Evolutionary conservation across 2,329 filamentous ascomycete species (phyloP), one percentile per base, ranked within the genome.

Genomic region (Aspergillus carbonarius): DNA sequence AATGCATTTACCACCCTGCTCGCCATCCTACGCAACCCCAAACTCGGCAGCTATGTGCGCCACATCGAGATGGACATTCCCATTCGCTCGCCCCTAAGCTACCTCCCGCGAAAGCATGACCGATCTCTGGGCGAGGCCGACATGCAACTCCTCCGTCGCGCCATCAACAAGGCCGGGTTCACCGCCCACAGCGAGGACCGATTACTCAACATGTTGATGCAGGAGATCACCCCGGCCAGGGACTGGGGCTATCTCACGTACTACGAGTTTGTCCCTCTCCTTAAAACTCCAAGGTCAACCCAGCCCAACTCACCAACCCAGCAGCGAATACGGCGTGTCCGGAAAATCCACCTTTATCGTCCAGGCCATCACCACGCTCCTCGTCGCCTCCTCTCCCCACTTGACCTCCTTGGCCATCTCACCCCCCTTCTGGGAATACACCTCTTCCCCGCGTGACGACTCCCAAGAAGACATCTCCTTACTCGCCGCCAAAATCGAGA

Each of bases 271-370:
- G 39, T 15, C n/a, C 5, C 34, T 20, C 39, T n/a, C 10, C 3
- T 15, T 13, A 2, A 0, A 7, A 4, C 4, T 5, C 17, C 4
- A 13, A 2, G 15, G n/a, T n/a, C n/a, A n/a, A n/a, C n/a, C n/a
- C n/a, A n/a, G n/a, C n/a, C 1, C 10, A 15, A 2, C 18, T 42
- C 3, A 42, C 18, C 10, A 10, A 42, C 3, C 10, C 39, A 42
- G 39, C 18, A 23, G 17, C 39, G 39, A 42, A 10, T 10, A 42
- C 10, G 18, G 18, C 10, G 23, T 20, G 0, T 20, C 18, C 10
- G 39, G 39, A 18, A 42, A 42, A 42, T 42, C 39, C 39, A 23
- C 39, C 18, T 42, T 42, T 10, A 42, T 42, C 3, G 39, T 4
- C 13, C 39, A 42, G 1, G 39, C 39, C 18, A 10, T 42, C 18